Percentiles rank a stretch among this genome's conserved stretches.
Evolutionary conservation across 2,329 filamentous ascomycete genomes (phyloP).

Genomic region (Phaeosphaeria sp.): DNA sequence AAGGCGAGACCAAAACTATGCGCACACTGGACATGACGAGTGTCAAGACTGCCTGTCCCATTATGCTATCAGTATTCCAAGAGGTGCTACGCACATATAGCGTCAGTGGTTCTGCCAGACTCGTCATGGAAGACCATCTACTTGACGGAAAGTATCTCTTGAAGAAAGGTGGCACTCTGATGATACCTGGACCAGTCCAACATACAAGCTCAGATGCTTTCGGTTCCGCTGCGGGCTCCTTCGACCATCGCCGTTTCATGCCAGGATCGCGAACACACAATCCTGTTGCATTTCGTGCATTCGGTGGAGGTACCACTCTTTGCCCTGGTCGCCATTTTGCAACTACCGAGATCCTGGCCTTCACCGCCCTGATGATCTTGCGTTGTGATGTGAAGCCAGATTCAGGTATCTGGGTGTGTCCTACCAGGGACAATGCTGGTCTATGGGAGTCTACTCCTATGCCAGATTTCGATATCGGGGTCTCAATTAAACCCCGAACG

Average conservation of each 20-base stretch:
- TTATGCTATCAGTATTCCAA: constrained; percentile 48
- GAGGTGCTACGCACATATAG: constrained; percentile 47
- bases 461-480: constrained; percentile 18
- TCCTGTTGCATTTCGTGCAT: constrained; percentile 29
- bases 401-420: not conserved
- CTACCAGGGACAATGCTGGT: constrained; percentile 10
- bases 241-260: constrained; percentile 39
- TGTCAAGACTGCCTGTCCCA: constrained; percentile 44
- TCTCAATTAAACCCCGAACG: constrained; percentile 3
- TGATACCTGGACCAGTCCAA: constrained; percentile 35
- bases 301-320: constrained; percentile 36
- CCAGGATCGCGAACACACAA: constrained; percentile 5
- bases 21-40: constrained; percentile 34
- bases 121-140: constrained; percentile 40
- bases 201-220: constrained; percentile 33
- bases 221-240: constrained; percentile 34
- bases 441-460: constrained; percentile 13
- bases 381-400: constrained; percentile 31
- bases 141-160: constrained; percentile 27
- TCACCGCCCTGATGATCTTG: constrained; percentile 31
- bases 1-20: constrained; percentile 6
- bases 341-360: constrained; percentile 30
- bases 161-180: constrained; percentile 20
- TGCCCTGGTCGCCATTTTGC: constrained; percentile 46
- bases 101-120: constrained; percentile 38